Evolutionary conservation across 1,139 yeast genomes (phyloP), one percentile per base, ranked within the genome.

Genomic region (Blastobotrys illinoisensis): DNA sequence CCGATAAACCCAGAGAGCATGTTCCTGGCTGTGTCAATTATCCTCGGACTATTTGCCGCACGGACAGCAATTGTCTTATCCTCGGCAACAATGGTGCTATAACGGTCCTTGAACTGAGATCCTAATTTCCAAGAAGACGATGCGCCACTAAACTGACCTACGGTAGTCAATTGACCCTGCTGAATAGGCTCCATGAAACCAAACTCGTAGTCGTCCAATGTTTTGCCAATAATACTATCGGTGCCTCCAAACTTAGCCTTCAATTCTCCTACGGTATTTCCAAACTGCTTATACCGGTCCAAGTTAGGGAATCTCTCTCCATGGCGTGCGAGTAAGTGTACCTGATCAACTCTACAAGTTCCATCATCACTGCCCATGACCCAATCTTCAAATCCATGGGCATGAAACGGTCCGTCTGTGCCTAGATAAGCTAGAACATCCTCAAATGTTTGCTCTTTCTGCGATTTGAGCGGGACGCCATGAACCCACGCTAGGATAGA

Each of bases 391-490:
- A 32, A 13, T 4, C 16, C 16, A 11, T n/a, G 40, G 5, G 40
- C 40, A 44, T 44, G 46, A 44, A 44, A 20, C 23, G 46, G 46
- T 5, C 24, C 23, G 9, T 18, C 21, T 78, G 40, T 72, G 2
- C 45, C 43, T 72, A 74, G 24, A 13, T 20, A 44, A 2, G 13
- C 46, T 20, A 44, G 9, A 18, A 19, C 9, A 44, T 44, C 9
- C 5, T 44, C 23, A 44, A 9, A 44, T 5, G 46, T 16, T 9
- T 19, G 14, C 5, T 3, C 21, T 19, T 16, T 18, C 19, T 18
- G 21, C 46, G 23, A 11, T 5, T 20, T 18, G 3, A 23, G 5
- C 3, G 40, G 40, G 11, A 16, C 16, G 3, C 40, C 11, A 11
- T 13, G 40, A n/a, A n/a, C 40, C 3, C 14, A n/a, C 16, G 16